Evolutionary conservation across 257 asterid genomes (phyloP), one percentile per base, ranked within the genome.

Genomic region (Schizonepeta tenuifolia): DNA sequence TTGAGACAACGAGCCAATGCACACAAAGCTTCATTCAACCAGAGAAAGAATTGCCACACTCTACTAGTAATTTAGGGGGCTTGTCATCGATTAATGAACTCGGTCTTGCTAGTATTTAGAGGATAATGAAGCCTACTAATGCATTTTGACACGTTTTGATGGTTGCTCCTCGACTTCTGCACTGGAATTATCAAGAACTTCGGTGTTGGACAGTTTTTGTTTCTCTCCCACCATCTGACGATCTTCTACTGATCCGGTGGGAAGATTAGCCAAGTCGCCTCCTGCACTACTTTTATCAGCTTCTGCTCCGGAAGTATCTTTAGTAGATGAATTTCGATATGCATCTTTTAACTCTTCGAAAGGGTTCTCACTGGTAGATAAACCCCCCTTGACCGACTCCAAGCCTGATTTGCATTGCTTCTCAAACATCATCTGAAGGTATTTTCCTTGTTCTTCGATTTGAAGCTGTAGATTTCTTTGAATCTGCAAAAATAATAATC

Each of bases 401-500:
- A 64, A 41, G 38, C 95, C 92, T 7, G 96, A 78, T 79, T 91
- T 89, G 83, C 84, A 80, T 80, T 93, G 98, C 84, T 87, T 84
- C 85, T 93, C 98, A 73, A 93, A 87, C 97, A 93, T 87, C 92
- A 84, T 82, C 72, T 93, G 96, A 66, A 91, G 96, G 61, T 80
- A 71, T 53, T 86, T 79, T 55, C 98, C 96, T 79, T 89, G 98
- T 79, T 93, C 97, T 87, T 93, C 97, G 72, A 93, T 93, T 31
- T 96, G 86, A 41, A 91, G 91, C 89, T 93, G 98, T 70, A 93
- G 72, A 82, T 89, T 93, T 83, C 98, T 91, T 81, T 91, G 97
- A 66, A 91, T 93, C 98, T 91, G 90, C 75, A 77, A 63, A 76
- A 59, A 69, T 33, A 56, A 41, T 17, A 46, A 71, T 12, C 17